phyloP scores from a whole-genome alignment of 176 grass and related monocot species.

The bread wheat (Triticum aestivum) region DNA sequence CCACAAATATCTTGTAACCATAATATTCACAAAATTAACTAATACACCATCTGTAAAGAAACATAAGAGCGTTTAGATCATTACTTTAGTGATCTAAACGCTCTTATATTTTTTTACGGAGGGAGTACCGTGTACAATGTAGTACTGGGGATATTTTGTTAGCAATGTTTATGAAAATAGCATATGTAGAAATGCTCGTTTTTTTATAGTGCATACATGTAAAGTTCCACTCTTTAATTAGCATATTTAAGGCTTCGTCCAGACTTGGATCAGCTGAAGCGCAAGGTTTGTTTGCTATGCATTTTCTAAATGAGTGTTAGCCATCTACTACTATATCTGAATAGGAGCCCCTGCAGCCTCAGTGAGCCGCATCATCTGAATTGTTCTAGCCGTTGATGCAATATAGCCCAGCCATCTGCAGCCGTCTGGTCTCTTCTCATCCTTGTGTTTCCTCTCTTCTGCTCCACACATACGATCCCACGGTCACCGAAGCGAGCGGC shows the following conservation, averaged over 20 bases:
- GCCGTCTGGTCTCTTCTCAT: no score
- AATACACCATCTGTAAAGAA: background rate
- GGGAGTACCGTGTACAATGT: background rate
- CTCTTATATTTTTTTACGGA: no score
- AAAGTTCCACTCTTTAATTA: background rate
- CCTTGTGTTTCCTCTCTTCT: no score
- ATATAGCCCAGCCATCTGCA: no score
- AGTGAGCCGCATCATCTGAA: no score
- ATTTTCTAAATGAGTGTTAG: background rate
- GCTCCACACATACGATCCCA: no score
- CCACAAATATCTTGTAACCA: constrained; percentile 6
- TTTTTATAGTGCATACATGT: background rate
- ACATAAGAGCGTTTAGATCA: no score
- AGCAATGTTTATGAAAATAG: background rate
- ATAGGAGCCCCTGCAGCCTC: no score
- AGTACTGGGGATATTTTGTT: background rate
- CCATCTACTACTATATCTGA: background rate
- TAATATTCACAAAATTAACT: background rate
- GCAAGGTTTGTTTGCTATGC: background rate
- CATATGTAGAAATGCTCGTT: background rate
- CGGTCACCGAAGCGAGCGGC: no score
- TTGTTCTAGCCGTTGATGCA: no score
- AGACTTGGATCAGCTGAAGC: constrained; percentile 4
- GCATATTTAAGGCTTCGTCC: constrained; percentile 9
- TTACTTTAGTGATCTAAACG: no score